Conservation (phyloP, 495 filamentous ascomycete genomes). For the Parmelia sp. region DNA sequence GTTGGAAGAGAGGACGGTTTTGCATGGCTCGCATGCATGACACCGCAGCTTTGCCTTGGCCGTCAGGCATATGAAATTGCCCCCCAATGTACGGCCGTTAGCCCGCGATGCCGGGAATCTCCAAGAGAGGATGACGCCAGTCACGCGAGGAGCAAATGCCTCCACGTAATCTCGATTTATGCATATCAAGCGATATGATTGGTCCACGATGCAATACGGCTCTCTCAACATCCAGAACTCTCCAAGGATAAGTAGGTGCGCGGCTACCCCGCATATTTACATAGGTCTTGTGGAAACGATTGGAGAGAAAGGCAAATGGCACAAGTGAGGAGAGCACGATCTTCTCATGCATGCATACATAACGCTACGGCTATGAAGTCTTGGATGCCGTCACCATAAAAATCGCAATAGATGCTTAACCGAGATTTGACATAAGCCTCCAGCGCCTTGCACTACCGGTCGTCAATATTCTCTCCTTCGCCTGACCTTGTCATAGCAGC, state of each 20-base stretch:
- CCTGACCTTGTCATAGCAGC: conserved; percentile 26
- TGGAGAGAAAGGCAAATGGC: too few relatives aligned
- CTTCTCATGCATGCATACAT: too few relatives aligned
- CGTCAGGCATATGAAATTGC: background rate
- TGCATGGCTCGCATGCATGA: background rate
- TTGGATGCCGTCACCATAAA: background rate
- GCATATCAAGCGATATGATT: background rate
- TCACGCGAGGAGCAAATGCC: background rate
- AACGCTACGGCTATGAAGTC: too few relatives aligned
- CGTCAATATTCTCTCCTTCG: background rate
- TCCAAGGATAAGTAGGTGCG: background rate
- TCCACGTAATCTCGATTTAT: conserved; percentile 10
- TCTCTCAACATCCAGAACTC: background rate
- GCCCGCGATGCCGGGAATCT: background rate
- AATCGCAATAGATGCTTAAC: background rate
- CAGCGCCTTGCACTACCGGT: too few relatives aligned
- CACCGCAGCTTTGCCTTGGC: background rate
- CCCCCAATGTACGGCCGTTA: background rate
- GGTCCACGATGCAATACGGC: background rate
- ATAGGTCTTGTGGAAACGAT: too few relatives aligned
- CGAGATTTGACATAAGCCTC: background rate
- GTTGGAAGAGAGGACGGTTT: background rate
- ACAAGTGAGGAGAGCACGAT: too few relatives aligned
- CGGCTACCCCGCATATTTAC: background rate
- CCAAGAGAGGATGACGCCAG: too few relatives aligned